Conservation (phyloP, 2,329 filamentous ascomycete genomes). For the Sarocladium strictum region DNA sequence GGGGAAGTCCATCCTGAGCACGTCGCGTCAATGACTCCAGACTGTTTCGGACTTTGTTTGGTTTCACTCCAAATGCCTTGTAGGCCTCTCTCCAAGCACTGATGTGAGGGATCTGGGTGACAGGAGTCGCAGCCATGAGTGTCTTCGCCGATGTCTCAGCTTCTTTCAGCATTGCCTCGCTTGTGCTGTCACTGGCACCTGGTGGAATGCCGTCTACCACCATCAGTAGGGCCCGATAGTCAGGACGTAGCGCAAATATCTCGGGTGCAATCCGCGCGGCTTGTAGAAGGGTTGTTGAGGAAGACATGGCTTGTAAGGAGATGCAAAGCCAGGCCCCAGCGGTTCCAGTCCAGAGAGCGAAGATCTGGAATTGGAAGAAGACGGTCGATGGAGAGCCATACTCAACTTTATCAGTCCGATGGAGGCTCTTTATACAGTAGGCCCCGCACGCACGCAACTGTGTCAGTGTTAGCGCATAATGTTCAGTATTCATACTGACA, state of each 20-base stretch:
- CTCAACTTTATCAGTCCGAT: no score
- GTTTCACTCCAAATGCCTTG: constrained; percentile 15
- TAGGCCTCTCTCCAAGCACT: constrained; percentile 15
- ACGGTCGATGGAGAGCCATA: no score
- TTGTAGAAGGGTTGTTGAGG: background rate
- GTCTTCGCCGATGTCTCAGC: constrained; percentile 12
- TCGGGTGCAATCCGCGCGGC: constrained; percentile 11
- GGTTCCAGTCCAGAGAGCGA: no score
- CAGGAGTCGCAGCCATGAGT: constrained; percentile 2
- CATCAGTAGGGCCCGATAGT: constrained; percentile 15
- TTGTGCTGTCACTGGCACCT: constrained; percentile 13
- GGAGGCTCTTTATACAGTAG: no score
- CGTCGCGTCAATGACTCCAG: constrained; percentile 15
- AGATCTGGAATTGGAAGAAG: no score
- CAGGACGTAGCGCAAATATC: constrained; percentile 15
- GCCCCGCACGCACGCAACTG: no score
- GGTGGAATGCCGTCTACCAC: constrained; percentile 15
- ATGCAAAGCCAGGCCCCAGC: no score
- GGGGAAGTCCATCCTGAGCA: constrained; percentile 13
- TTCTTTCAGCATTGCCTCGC: constrained; percentile 13
- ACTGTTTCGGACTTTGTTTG: constrained; percentile 13
- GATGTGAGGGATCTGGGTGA: constrained; percentile 15
- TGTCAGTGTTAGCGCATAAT: no score
- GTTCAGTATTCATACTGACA: no score
- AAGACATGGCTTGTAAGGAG: no score